phyloP scores from a whole-genome alignment of 768 basidiomycete species.

The Naganishia antarctica region DNA sequence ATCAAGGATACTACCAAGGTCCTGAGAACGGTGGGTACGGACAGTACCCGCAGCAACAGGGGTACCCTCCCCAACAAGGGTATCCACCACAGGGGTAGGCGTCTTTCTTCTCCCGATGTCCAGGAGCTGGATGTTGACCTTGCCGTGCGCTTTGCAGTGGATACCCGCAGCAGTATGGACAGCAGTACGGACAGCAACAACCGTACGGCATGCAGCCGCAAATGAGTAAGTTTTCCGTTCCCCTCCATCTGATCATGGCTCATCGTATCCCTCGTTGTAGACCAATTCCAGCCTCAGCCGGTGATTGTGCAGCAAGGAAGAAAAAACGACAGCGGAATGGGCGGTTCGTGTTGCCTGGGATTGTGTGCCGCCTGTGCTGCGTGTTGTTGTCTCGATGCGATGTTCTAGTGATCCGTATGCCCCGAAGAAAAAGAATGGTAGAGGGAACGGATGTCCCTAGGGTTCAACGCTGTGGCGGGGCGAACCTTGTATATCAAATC shows the following conservation, averaged over 20 bases:
- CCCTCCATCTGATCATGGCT: too few species aligned
- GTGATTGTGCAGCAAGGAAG: slow-evolving; percentile 9
- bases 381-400: slow-evolving; percentile 9
- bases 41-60: not conserved
- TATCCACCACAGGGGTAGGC: slow-evolving; percentile 1
- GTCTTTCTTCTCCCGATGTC: too few species aligned
- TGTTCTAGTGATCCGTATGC: too few species aligned
- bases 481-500: too few species aligned
- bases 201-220: slow-evolving; percentile 18
- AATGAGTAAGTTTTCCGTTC: slow-evolving; percentile 11
- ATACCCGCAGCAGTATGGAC: slow-evolving; percentile 5
- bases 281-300: slow-evolving; percentile 17
- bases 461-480: too few species aligned
- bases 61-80: not conserved
- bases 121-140: too few species aligned
- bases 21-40: not conserved
- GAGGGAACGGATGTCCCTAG: too few species aligned
- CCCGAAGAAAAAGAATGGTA: too few species aligned
- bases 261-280: too few species aligned
- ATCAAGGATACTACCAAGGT: slow-evolving; percentile 13
- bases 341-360: slow-evolving; percentile 5
- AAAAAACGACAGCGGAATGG: not conserved
- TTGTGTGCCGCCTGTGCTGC: slow-evolving; percentile 17
- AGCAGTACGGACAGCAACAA: slow-evolving; percentile 11
- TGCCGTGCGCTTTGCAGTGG: not conserved